Base-by-base conservation (phyloP, 805 yeast species). In the Wickerhamiella lipophila region DNA sequence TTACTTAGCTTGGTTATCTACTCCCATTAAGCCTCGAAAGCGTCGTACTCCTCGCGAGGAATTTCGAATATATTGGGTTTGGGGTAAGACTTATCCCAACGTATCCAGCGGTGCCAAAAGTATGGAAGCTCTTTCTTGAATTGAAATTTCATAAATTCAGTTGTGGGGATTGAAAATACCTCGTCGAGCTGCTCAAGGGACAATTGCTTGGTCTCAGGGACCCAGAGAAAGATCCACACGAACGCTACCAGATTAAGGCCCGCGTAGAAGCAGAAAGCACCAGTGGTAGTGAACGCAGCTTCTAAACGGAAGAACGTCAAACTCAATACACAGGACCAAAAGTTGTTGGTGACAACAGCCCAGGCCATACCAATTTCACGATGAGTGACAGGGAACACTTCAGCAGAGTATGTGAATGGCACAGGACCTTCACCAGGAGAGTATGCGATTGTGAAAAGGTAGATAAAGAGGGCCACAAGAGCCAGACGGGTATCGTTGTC, bases 351-450 rank as follows among this genome's bases (percentile, higher is more conserved):
- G 21, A 84, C 85, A 18, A 55, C 61, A 5, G 62, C 62, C 54
- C 58, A 52, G 1, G 60, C 58, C 50, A 57, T 58, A 36, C 60
- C 58, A 5, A 55, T 40, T 29, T 56, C 58, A 27, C 60, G 55
- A 27, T 53, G 56, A 11, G 53, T 51, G 27, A 56, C 53, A 6
- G 60, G 54, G 49, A 57, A 56, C 2, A 53, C 83, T 64, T 85
- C 95, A 8, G 94, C 94, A 21, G 50, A 49, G 60, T 85, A 83
- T 2, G 92, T 81, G 68, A 85, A 85, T 3, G 95, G 94, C 41
- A 85, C 92, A 12, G 92, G 94, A 40, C 95, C 95, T 63, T 82
- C 85, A 49, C 94, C 89, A 2, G 83, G 77, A 0, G 94, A 82
- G 65, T 85, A 85, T 49, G 81, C 80, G 39, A 77, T 72, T 0